Evolutionary conservation across 2,329 filamentous ascomycete genomes (phyloP).

Genomic region (Botrytis sinoallii): DNA sequence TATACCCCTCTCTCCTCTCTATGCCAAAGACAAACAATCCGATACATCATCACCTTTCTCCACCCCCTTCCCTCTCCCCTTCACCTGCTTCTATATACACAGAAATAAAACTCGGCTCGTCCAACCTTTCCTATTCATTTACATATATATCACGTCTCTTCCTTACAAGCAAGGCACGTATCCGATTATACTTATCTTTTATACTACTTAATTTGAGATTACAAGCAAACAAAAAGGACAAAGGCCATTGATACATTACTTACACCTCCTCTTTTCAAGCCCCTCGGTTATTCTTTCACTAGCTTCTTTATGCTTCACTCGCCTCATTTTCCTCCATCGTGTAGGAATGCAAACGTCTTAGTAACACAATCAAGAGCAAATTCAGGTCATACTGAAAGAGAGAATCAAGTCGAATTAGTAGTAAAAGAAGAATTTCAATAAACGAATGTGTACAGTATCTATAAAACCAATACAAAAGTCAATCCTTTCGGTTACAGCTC

Average conservation of each 20-base stretch:
- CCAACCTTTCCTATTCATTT: background rate
- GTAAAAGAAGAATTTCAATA: background rate
- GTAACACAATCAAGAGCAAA: background rate
- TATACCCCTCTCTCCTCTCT: background rate
- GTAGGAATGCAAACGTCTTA: background rate
- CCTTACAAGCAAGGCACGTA: background rate
- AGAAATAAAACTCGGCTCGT: background rate
- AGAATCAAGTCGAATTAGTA: background rate
- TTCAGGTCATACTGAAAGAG: background rate
- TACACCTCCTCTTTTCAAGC: background rate
- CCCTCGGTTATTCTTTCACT: background rate
- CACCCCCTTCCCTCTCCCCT: too few species aligned
- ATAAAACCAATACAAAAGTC: background rate
- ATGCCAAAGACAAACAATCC: background rate
- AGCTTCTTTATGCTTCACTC: background rate
- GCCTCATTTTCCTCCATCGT: background rate
- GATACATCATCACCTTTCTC: background rate
- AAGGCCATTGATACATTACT: too few species aligned
- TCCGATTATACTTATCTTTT: background rate
- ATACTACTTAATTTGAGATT: background rate
- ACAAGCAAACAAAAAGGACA: background rate
- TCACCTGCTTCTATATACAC: background rate
- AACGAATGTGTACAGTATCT: slow-evolving; percentile 8
- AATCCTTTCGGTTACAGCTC: background rate
- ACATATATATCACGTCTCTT: background rate